phyloP scores from a whole-genome alignment of 2,329 filamentous ascomycete species.

The Triangularia verruculosa region DNA sequence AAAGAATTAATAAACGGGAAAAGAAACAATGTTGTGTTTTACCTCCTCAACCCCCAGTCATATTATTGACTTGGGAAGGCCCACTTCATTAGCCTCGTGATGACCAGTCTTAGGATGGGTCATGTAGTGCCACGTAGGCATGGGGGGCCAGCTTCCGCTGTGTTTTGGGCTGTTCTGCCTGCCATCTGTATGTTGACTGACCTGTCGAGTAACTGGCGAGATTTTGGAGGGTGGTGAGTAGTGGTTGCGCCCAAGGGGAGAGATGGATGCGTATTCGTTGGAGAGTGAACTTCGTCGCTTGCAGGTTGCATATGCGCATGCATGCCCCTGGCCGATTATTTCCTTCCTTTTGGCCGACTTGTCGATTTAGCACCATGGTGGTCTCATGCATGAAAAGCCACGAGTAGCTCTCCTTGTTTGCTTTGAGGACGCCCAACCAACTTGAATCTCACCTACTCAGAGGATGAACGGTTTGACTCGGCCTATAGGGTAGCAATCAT shows the following conservation, averaged over 20 bases:
- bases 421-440: no score
- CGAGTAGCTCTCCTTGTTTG: no score
- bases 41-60: neutral
- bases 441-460: no score
- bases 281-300: neutral
- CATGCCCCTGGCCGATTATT: neutral
- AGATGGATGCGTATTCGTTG: neutral
- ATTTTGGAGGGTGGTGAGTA: neutral
- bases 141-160: neutral
- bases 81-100: neutral
- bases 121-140: neutral
- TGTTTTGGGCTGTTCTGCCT: neutral
- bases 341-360: neutral
- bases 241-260: neutral
- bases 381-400: neutral
- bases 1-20: neutral
- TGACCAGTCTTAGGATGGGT: neutral
- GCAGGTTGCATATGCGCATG: neutral
- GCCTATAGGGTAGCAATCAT: no score
- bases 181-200: neutral
- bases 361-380: neutral
- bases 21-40: neutral
- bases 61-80: neutral
- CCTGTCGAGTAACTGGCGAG: neutral
- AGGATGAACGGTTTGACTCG: no score